phyloP scores from a whole-genome alignment of 106 monocot species.

The Platanthera zijinensis region DNA sequence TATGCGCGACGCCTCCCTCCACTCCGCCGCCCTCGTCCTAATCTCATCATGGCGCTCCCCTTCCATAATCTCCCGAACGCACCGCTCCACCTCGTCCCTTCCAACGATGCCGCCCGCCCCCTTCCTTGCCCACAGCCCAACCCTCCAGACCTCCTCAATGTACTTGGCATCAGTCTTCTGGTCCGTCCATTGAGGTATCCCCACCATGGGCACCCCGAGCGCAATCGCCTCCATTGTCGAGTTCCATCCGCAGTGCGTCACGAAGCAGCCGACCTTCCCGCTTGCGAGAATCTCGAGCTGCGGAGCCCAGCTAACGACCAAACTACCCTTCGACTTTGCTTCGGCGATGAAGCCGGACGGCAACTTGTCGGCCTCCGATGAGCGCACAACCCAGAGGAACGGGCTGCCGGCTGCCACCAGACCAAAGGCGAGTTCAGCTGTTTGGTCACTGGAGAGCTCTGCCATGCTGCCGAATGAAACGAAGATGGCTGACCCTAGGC shows the following conservation, averaged over 20 bases:
- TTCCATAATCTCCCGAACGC: slow-evolving; percentile 49
- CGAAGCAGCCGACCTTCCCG: slow-evolving; percentile 41
- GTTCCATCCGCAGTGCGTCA: slow-evolving; percentile 61
- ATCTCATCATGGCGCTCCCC: slow-evolving; percentile 32
- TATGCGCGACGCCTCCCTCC: slow-evolving; percentile 31
- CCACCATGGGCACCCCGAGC: slow-evolving; percentile 43
- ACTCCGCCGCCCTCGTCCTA: slow-evolving; percentile 28
- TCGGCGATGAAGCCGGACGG: slow-evolving; percentile 13
- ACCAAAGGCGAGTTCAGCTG: slow-evolving; percentile 14
- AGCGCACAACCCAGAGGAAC: slow-evolving; percentile 20
- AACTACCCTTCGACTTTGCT: background rate
- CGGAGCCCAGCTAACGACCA: slow-evolving; percentile 33
- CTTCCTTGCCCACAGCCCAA: slow-evolving; percentile 28
- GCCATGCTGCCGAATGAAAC: slow-evolving; percentile 22
- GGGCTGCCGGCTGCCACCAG: background rate
- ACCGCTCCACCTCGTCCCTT: slow-evolving; percentile 41
- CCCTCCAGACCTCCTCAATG: slow-evolving; percentile 44
- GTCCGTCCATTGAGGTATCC: slow-evolving; percentile 58
- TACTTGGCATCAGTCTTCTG: slow-evolving; percentile 56
- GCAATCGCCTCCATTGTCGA: slow-evolving; percentile 46
- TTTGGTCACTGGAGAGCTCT: background rate
- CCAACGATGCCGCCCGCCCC: slow-evolving; percentile 16
- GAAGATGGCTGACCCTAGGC: slow-evolving; percentile 14
- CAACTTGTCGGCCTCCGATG: slow-evolving; percentile 6
- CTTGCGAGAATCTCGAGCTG: slow-evolving; percentile 39